Evolutionary conservation across 257 asterid genomes (phyloP), one percentile per base, ranked within the genome.

Genomic region (Solanum clarkiae): DNA sequence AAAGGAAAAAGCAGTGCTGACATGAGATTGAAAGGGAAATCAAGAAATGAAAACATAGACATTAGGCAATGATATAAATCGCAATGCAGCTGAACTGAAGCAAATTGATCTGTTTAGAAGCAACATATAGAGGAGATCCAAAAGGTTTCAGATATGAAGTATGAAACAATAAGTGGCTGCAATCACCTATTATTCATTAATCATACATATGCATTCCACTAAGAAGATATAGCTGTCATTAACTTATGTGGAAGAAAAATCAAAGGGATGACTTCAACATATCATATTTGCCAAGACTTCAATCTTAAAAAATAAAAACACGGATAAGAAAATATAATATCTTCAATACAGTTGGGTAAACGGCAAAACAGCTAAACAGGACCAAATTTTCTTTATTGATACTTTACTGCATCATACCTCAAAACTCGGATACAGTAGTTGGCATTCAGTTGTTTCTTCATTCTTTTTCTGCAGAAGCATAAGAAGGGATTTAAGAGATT

Each of bases 381-480:
- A 72, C 16, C 32, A 32, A 32, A 32, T 72, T 22, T 74, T n/a
- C 59, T 13, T n/a, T 74, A 18, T 74, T 47, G 42, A 74, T 47
- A 22, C 42, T 74, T 74, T 8, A 42, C 22, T 22, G 42, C 32
- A 85, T 42, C 86, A 36, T 93, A 96, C 99, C 99, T 95, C 96
- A 87, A 95, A 96, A 88, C 94, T 90, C 40, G 97, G 94, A 89
- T 91, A 96, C 56, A 91, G 95, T 16, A 96, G 82, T 82, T 47
- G 90, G 89, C 94, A 93, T 80, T 94, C 94, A 65, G 85, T 84
- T 86, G 92, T 84, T 92, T 92, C 97, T 56, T 93, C 98, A 4
- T 45, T 90, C 80, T 90, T 92, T 92, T 92, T 94, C 99, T 96
- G 98, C 86, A 84, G 77, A 57, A 71, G 83, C 59, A 74, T 74